Conservation (phyloP, 2,329 filamentous ascomycete genomes). For the Decorospora gaudefroyi region DNA sequence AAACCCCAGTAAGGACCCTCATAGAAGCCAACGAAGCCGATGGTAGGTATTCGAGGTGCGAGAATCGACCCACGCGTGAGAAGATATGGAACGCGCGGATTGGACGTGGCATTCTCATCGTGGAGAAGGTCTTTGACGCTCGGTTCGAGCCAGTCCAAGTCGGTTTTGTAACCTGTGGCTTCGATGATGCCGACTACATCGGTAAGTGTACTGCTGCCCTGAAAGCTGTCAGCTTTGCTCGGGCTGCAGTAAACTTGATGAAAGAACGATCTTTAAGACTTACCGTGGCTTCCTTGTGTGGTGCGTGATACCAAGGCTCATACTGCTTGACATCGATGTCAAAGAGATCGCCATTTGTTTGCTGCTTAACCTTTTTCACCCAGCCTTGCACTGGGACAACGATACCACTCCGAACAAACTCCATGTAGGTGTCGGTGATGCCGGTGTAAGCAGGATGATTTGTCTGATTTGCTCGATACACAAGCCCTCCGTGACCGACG, state of each 20-base stretch:
- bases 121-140: constrained; percentile 60
- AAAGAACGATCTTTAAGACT: background rate
- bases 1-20: constrained; percentile 84
- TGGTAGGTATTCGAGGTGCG: constrained; percentile 62
- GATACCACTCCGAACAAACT: constrained; percentile 69
- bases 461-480: constrained; percentile 49
- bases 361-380: constrained; percentile 32
- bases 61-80: constrained; percentile 70
- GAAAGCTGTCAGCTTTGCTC: constrained; percentile 7
- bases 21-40: constrained; percentile 84
- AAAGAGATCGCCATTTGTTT: background rate
- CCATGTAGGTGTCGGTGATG: constrained; percentile 72
- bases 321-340: constrained; percentile 18
- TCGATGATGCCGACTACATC: constrained; percentile 64
- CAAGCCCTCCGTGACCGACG: constrained; percentile 45
- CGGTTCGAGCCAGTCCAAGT: constrained; percentile 66
- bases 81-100: constrained; percentile 57
- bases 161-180: constrained; percentile 73
- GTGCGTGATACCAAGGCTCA: constrained; percentile 19
- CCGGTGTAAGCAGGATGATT: constrained; percentile 67
- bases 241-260: background rate
- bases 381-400: constrained; percentile 50
- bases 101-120: constrained; percentile 60
- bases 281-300: constrained; percentile 9
- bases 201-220: constrained; percentile 15